Conservation (phyloP, 805 yeast species). For the Saturnispora quitensis region DNA sequence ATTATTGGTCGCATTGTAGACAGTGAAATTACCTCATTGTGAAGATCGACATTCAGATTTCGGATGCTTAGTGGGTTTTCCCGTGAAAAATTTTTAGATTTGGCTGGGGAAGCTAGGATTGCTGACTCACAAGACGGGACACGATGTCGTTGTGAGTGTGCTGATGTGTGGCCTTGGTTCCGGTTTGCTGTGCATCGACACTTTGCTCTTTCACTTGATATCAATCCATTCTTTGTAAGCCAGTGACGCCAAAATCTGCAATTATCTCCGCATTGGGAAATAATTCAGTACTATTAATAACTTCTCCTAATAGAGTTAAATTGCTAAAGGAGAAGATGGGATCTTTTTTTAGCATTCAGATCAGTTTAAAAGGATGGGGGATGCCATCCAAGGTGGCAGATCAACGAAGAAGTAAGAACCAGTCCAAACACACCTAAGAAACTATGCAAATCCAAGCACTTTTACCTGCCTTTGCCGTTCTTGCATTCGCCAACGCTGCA, state of each 20-base stretch:
- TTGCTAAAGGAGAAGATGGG: background rate
- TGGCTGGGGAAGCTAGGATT: background rate
- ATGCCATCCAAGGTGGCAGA: background rate
- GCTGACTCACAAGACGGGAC: background rate
- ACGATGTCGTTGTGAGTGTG: background rate
- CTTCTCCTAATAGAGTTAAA: background rate
- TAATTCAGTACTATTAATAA: background rate
- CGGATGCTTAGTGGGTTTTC: background rate
- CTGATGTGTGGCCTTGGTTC: background rate
- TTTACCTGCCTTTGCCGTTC: slow-evolving; percentile 32
- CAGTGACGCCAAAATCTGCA: background rate
- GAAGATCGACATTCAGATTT: background rate
- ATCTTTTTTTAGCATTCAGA: background rate
- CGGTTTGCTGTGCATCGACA: background rate
- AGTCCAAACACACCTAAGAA: background rate
- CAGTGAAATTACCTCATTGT: background rate
- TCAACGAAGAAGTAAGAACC: background rate
- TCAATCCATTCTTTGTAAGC: background rate
- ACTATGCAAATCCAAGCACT: slow-evolving; percentile 38
- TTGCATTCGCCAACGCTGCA: slow-evolving; percentile 46
- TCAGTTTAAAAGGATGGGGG: background rate
- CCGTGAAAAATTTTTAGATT: background rate
- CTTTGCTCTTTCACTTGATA: background rate
- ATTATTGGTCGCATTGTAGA: background rate
- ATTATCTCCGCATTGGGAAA: background rate